A percentile compares a stretch with the other conserved stretches of the same genome.
Evolutionary conservation across 306 rosid species (phyloP).

Genomic region (Gastrolobium villosum): DNA sequence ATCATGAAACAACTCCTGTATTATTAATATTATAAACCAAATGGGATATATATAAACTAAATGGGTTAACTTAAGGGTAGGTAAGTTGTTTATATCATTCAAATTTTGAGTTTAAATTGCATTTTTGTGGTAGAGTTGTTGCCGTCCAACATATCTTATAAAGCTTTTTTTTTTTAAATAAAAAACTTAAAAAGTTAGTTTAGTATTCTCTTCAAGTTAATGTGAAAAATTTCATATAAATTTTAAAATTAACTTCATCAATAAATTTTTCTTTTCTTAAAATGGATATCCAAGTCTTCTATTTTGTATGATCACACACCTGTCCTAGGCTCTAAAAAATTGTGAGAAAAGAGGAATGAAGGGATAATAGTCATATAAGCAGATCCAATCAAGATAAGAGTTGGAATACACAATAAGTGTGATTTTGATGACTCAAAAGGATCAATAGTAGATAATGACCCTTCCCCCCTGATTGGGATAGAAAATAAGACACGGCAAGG

Average conservation of each 20-base stretch:
- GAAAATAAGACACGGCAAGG: not conserved
- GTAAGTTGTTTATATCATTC: too few species aligned
- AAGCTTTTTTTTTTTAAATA: too few species aligned
- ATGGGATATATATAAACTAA: too few species aligned
- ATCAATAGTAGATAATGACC: slow-evolving; percentile 11
- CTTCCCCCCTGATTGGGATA: slow-evolving; percentile 19
- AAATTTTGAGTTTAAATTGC: too few species aligned
- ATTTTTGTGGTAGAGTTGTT: too few species aligned
- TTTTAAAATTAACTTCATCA: not conserved
- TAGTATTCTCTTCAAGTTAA: too few species aligned
- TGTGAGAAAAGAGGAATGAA: not conserved
- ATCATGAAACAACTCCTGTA: not conserved
- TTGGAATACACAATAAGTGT: slow-evolving; percentile 1
- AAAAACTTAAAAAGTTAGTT: not conserved
- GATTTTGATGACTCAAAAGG: slow-evolving; percentile 42
- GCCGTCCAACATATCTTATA: too few species aligned
- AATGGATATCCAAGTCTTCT: too few species aligned
- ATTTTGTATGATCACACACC: not conserved
- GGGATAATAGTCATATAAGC: not conserved
- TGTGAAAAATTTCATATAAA: not conserved
- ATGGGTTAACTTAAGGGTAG: too few species aligned
- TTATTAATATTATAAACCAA: too few species aligned
- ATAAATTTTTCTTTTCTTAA: not conserved
- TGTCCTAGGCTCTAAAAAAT: not conserved
- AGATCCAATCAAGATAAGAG: not conserved